Evolutionary conservation across 805 yeast species (phyloP), one percentile per base, ranked within the genome.

Genomic region (Alloascoidea hylecoeti): DNA sequence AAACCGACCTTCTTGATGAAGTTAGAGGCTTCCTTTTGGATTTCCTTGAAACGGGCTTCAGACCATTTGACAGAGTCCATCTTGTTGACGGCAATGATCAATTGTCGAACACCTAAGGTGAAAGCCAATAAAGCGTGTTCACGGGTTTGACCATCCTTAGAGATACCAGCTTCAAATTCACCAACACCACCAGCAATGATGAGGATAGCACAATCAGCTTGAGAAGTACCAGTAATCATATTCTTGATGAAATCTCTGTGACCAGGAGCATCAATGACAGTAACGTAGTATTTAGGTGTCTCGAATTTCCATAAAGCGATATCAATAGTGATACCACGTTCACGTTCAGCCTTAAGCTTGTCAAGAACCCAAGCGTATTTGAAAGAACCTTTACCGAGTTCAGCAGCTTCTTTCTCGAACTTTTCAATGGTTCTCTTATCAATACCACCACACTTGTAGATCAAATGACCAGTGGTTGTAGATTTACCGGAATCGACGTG

Each of bases 401-500:
- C 95, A 61, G 92, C 94, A 60, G 95, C 95, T 72, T 86, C 95
- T 78, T 85, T 80, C 74, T 84, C 95, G 72, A 84, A 84, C 84
- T 85, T 85, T 77, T 86, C 95, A 63, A 85, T 85, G 66, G 95
- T 86, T 78, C 96, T 82, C 84, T 85, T 86, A 75, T 86, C 96
- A 58, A 49, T 49, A 80, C 94, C 96, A 82, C 96, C 96, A 76
- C 96, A 88, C 89, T 86, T 86, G 94, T 66, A 88, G 65, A 88
- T 86, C 72, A 88, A 82, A 80, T 88, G 96, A 72, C 96, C 96
- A 67, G 97, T 88, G 71, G 96, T 89, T 64, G 97, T 88, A 51
- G 96, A 89, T 75, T 83, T 82, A 73, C 89, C 89, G 60, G 96
- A 88, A 74, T 89, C 97, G 96, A 92, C 97, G 95, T 89, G 97